Percentiles rank a stretch among this genome's conserved stretches.
Evolutionary conservation across 768 basidiomycete genomes (phyloP).

Genomic region (Austroboletus festivus): DNA sequence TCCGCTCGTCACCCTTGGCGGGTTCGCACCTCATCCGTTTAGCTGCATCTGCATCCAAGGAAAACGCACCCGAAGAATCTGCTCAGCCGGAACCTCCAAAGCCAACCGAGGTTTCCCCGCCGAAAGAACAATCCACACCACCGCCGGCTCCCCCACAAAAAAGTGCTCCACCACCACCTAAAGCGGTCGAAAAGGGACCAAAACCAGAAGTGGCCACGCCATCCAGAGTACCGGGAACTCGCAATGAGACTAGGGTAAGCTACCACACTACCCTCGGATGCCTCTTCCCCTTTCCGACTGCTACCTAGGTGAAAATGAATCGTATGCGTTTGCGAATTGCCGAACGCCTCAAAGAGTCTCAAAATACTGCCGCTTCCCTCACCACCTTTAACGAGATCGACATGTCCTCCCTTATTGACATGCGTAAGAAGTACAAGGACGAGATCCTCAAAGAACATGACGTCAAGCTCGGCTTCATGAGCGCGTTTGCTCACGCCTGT

Average conservation of each 20-base stretch:
- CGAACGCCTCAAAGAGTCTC: conserved; percentile 96
- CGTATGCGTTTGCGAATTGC: conserved; percentile 97
- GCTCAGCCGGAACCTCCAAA: conserved; percentile 27
- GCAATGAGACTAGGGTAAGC: conserved; percentile 83
- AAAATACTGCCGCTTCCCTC: conserved; percentile 92
- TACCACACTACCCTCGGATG: background rate
- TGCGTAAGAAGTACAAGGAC: conserved; percentile 95
- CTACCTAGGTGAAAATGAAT: conserved; percentile 87
- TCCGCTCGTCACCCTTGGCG: background rate
- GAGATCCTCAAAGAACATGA: conserved; percentile 85
- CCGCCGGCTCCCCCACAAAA: conserved; percentile 41
- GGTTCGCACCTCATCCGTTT: background rate
- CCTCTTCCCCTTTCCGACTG: background rate
- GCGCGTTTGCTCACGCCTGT: conserved; percentile 88
- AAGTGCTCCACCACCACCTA: conserved; percentile 27
- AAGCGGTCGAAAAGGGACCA: conserved; percentile 36
- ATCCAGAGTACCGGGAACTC: conserved; percentile 45
- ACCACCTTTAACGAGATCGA: conserved; percentile 99
- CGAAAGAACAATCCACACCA: conserved; percentile 45
- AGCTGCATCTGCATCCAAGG: conserved; percentile 32
- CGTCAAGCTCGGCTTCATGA: conserved; percentile 98
- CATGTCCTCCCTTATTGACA: conserved; percentile 92
- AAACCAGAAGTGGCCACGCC: conserved; percentile 31
- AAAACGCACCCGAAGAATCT: conserved; percentile 24
- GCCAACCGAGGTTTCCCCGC: conserved; percentile 41